A percentile compares a stretch with the other conserved stretches of the same genome.
Conservation (phyloP, 2,329 filamentous ascomycete genomes). For the Fusarium sp. region DNA sequence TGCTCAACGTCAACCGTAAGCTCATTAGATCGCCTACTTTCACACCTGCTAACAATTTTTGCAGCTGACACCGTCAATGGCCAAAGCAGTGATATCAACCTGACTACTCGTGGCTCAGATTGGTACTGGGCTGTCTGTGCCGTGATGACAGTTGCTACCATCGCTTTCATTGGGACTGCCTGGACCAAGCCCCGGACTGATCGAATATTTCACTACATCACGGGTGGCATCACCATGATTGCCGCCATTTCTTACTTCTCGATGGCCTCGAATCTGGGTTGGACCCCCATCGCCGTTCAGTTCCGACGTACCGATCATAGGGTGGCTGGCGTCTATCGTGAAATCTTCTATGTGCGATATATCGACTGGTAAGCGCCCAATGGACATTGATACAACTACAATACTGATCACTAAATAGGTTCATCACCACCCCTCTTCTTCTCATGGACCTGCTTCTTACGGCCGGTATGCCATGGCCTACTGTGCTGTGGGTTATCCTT, state of each 20-base stretch:
- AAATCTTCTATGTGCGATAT: slow-evolving; percentile 68
- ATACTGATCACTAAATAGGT: slow-evolving; percentile 37
- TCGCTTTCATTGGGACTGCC: slow-evolving; percentile 64
- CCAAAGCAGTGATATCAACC: slow-evolving; percentile 60
- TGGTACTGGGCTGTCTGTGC: slow-evolving; percentile 73
- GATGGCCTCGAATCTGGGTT: slow-evolving; percentile 64
- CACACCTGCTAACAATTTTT: rapidly evolving
- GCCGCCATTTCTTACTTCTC: slow-evolving; percentile 64
- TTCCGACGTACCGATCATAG: slow-evolving; percentile 55
- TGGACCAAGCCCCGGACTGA: slow-evolving; percentile 66
- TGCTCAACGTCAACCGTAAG: slow-evolving; percentile 22
- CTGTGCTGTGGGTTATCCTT: slow-evolving; percentile 61
- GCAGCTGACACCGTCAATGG: slow-evolving; percentile 25
- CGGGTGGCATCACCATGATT: slow-evolving; percentile 60
- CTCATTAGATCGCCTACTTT: too few species aligned
- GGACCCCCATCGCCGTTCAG: slow-evolving; percentile 61
- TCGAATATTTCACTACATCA: slow-evolving; percentile 67
- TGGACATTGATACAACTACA: too few species aligned
- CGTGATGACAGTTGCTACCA: slow-evolving; percentile 66
- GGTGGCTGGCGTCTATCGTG: slow-evolving; percentile 64
- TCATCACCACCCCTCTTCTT: slow-evolving; percentile 72
- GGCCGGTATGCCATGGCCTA: slow-evolving; percentile 65
- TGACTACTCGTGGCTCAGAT: slow-evolving; percentile 70
- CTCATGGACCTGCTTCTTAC: slow-evolving; percentile 73
- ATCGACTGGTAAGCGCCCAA: slow-evolving; percentile 51